A percentile compares a stretch with the other conserved stretches of the same genome.
phyloP scores from a whole-genome alignment of 2,329 filamentous ascomycete genomes.

The Periglandula ipomoeae region DNA sequence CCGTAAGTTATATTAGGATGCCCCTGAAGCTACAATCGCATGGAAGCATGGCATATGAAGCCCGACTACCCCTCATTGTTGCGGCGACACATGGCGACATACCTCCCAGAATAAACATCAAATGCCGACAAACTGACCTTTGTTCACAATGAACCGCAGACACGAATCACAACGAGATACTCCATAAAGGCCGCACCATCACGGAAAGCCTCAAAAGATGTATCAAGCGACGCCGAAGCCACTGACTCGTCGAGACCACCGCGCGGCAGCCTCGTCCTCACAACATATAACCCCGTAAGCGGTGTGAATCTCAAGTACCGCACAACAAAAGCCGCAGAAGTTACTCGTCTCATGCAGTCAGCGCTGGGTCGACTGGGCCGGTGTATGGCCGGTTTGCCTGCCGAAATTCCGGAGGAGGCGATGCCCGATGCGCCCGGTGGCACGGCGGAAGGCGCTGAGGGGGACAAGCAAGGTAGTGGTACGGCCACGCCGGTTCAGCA shows the following conservation, averaged over 20 bases:
- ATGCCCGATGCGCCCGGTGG: constrained; percentile 30
- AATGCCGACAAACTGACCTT: too few species aligned
- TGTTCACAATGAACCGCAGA: too few species aligned
- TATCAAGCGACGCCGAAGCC: constrained; percentile 17
- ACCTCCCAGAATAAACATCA: too few species aligned
- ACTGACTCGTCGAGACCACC: constrained; percentile 34
- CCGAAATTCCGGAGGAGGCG: constrained; percentile 29
- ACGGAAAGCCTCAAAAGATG: constrained; percentile 17
- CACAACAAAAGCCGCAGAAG: constrained; percentile 85
- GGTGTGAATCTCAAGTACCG: constrained; percentile 84
- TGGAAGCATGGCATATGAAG: too few species aligned
- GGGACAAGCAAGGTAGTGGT: constrained; percentile 23
- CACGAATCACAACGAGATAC: constrained; percentile 89
- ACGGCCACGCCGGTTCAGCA: constrained; percentile 16
- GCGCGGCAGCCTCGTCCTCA: constrained; percentile 67
- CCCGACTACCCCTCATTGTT: too few species aligned
- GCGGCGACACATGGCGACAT: too few species aligned
- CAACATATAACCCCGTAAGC: constrained; percentile 77
- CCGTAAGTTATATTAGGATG: constrained; percentile 61
- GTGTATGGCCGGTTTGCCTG: constrained; percentile 50
- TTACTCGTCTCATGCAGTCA: constrained; percentile 65
- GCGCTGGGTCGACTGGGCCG: constrained; percentile 68
- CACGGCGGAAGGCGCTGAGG: constrained; percentile 3
- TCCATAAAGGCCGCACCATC: constrained; percentile 46
- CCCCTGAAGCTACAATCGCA: too few species aligned